These are phyloP conservation scores for Volvox carteri DNA, from an alignment of 163 green algal genomes.

Conservation along the genomic window DNA sequence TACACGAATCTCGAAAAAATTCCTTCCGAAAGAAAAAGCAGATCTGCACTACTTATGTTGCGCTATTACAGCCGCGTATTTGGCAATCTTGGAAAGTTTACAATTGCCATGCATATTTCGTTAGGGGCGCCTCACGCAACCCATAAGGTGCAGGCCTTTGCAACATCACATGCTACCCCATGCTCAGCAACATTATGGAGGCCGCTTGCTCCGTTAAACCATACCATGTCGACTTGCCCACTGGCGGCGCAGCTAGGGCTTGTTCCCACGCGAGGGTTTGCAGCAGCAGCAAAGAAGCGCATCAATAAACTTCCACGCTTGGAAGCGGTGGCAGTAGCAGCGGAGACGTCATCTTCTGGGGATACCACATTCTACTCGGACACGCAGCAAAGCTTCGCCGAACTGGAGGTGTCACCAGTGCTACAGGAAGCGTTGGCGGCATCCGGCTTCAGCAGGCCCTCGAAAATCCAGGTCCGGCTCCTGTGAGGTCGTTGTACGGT, in stretches of 20 bases:
- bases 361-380: conserved; percentile 59
- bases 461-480: conserved; percentile 59
- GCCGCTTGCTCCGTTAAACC: background rate
- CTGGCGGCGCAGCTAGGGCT: conserved; percentile 9
- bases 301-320: conserved; percentile 19
- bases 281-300: background rate
- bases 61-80: background rate
- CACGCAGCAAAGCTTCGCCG: conserved; percentile 40
- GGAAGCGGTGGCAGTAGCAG: background rate
- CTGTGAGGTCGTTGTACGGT: background rate
- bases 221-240: background rate
- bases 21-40: background rate
- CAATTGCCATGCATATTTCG: background rate
- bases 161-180: background rate
- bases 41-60: conserved; percentile 2
- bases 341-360: background rate
- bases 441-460: conserved; percentile 54
- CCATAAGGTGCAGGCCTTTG: background rate
- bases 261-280: background rate
- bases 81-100: background rate
- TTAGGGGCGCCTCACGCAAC: background rate
- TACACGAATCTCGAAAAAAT: background rate
- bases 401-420: conserved; percentile 26
- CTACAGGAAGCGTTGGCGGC: conserved; percentile 47
- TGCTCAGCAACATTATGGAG: background rate